These are phyloP conservation scores for Musa beccarii DNA, from an alignment of 176 grass and related monocot species.

Conservation along the genomic window DNA sequence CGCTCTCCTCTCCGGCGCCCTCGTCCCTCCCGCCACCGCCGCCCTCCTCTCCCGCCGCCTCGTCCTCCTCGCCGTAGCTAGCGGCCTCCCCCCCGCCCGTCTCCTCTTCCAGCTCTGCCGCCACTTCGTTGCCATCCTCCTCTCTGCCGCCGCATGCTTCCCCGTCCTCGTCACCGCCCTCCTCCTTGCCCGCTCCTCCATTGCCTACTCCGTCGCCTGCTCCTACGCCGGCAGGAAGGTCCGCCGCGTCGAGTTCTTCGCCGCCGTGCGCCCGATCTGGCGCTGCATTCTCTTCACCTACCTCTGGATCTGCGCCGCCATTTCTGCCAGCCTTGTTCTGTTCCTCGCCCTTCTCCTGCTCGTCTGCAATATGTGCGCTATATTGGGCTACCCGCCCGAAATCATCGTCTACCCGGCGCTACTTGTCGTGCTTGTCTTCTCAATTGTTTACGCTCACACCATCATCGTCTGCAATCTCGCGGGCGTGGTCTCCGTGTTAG, in stretches of 20 bases:
- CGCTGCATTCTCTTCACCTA: slow-evolving; percentile 61
- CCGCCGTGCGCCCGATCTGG: slow-evolving; percentile 47
- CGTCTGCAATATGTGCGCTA: slow-evolving; percentile 49
- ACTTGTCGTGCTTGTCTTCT: slow-evolving; percentile 61
- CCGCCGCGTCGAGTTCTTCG: slow-evolving; percentile 32
- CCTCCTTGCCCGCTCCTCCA: slow-evolving; percentile 54
- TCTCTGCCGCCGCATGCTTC: slow-evolving; percentile 45
- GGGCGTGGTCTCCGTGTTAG: slow-evolving; percentile 69
- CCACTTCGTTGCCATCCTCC: slow-evolving; percentile 59
- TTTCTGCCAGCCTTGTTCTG: slow-evolving; percentile 40
- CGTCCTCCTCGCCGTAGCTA: slow-evolving; percentile 32
- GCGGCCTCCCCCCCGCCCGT: slow-evolving; percentile 60
- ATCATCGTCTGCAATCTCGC: slow-evolving; percentile 80
- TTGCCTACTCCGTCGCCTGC: slow-evolving; percentile 58
- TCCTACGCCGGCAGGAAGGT: slow-evolving; percentile 61
- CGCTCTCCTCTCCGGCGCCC: slow-evolving; percentile 53
- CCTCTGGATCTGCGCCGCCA: slow-evolving; percentile 38
- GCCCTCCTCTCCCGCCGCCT: slow-evolving; percentile 45
- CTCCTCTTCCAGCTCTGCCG: slow-evolving; percentile 64
- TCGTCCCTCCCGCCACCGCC: slow-evolving; percentile 36
- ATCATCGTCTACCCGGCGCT: slow-evolving; percentile 72
- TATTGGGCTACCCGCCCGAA: slow-evolving; percentile 63
- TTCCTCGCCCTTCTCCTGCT: slow-evolving; percentile 65
- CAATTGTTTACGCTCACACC: slow-evolving; percentile 68
- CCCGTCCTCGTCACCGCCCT: slow-evolving; percentile 64